Evolutionary conservation across 2,329 filamentous ascomycete genomes (phyloP).

Genomic region (Nothophaeocryptopus gaeumannii): DNA sequence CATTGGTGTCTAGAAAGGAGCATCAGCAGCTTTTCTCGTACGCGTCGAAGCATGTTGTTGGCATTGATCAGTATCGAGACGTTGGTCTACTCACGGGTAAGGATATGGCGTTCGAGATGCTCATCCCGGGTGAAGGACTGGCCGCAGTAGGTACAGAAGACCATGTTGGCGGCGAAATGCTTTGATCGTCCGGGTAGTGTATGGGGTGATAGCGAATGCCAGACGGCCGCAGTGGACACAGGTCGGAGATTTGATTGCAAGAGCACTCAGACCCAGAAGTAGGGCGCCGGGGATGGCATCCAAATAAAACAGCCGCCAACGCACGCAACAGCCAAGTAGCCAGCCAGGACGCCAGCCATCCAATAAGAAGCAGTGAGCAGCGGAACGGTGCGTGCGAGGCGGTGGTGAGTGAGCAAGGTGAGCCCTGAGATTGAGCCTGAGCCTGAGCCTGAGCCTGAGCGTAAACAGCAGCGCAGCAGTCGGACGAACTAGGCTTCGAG

Average conservation of each 20-base stretch:
- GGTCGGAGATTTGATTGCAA: conserved; percentile 20
- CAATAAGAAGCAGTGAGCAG: too few species aligned
- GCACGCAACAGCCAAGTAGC: conserved; percentile 2
- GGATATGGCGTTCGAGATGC: conserved; percentile 52
- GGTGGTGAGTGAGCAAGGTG: too few species aligned
- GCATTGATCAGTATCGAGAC: background rate
- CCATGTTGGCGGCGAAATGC: conserved; percentile 37
- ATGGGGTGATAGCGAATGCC: too few species aligned
- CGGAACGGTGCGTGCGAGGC: too few species aligned
- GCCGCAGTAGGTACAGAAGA: conserved; percentile 54
- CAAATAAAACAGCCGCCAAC: conserved; percentile 19
- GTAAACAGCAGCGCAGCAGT: too few species aligned
- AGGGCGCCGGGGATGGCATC: conserved; percentile 12
- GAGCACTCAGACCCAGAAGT: conserved; percentile 12
- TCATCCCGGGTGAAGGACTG: conserved; percentile 54
- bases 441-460: too few species aligned
- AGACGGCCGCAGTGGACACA: too few species aligned
- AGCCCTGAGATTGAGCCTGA: too few species aligned
- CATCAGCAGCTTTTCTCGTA: conserved; percentile 6
- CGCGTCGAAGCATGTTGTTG: background rate
- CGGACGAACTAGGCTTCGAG: too few species aligned
- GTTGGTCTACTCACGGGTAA: conserved; percentile 45
- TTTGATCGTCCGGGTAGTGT: too few species aligned
- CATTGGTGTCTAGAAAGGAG: conserved; percentile 46
- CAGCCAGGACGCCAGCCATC: too few species aligned